phyloP scores from a whole-genome alignment of 331 rosid genomes.

The Pyracantha coccinea region DNA sequence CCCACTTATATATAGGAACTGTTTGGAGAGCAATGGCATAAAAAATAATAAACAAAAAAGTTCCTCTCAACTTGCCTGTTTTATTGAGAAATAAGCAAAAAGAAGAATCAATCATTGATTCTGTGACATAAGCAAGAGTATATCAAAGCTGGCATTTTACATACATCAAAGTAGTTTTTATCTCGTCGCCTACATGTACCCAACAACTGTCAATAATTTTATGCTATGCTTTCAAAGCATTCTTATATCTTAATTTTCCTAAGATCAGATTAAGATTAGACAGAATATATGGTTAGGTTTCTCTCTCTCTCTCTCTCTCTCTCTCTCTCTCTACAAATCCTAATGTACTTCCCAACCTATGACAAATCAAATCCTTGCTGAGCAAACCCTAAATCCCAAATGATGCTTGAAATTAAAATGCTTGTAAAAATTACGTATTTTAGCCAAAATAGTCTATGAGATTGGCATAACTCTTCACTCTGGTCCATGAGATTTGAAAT shows the following conservation, averaged over 20 bases:
- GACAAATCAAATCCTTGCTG: slow-evolving; percentile 45
- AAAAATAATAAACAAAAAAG: not conserved
- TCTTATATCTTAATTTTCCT: slow-evolving; percentile 13
- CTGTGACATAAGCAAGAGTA: slow-evolving; percentile 26
- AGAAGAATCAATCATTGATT: slow-evolving; percentile 35
- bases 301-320: not conserved
- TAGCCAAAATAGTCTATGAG: no score
- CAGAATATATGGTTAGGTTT: slow-evolving; percentile 24
- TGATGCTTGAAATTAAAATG: not conserved
- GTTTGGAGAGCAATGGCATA: not conserved
- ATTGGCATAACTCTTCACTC: no score
- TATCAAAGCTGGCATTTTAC: slow-evolving; percentile 27
- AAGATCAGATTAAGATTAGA: slow-evolving; percentile 25
- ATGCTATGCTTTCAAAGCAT: slow-evolving; percentile 22
- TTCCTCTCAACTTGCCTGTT: not conserved
- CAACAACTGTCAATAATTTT: slow-evolving; percentile 30
- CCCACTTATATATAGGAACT: slow-evolving; percentile 22
- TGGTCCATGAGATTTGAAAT: no score
- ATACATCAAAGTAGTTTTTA: slow-evolving; percentile 6
- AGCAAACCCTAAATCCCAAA: slow-evolving; percentile 34
- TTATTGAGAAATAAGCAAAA: not conserved
- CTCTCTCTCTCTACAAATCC: not conserved
- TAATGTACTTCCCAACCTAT: slow-evolving; percentile 30
- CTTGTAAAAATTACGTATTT: not conserved
- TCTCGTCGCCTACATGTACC: slow-evolving; percentile 14